Evolutionary conservation across 2,329 filamentous ascomycete species (phyloP).

Genomic region (Cadophora luteo-olivacea): DNA sequence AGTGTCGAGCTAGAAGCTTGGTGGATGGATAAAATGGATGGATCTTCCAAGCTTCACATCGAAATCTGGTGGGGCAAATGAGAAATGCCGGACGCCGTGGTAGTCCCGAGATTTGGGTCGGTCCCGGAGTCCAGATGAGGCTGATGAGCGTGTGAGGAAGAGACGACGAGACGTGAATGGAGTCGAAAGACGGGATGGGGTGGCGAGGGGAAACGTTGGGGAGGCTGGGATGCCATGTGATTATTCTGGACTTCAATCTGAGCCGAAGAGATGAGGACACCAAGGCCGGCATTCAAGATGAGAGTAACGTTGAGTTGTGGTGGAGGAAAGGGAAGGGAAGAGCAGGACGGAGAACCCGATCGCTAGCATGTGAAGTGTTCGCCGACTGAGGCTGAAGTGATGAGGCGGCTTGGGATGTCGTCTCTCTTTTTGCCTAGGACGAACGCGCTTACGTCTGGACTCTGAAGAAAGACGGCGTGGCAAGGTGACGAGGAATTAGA

Average conservation of each 20-base stretch:
- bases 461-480: background rate
- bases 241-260: slow-evolving; percentile 7
- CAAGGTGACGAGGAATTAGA: background rate
- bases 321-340: background rate
- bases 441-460: background rate
- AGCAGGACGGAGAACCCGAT: background rate
- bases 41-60: background rate
- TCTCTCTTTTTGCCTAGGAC: slow-evolving; percentile 8
- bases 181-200: background rate
- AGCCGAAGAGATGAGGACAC: background rate
- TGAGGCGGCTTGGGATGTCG: slow-evolving; percentile 14
- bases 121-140: slow-evolving; percentile 10
- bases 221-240: slow-evolving; percentile 16
- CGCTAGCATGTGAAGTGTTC: background rate
- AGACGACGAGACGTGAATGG: background rate
- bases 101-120: slow-evolving; percentile 7
- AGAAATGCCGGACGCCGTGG: slow-evolving; percentile 23
- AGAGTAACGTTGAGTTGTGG: background rate
- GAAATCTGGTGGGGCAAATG: slow-evolving; percentile 14
- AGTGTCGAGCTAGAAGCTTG: slow-evolving; percentile 21
- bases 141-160: slow-evolving; percentile 3
- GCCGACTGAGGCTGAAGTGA: slow-evolving; percentile 7
- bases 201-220: slow-evolving; percentile 3
- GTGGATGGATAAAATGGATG: background rate
- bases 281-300: slow-evolving; percentile 1